Base-by-base conservation (phyloP, 176 grass and related monocot genomes). In the Aechmea fasciata region DNA sequence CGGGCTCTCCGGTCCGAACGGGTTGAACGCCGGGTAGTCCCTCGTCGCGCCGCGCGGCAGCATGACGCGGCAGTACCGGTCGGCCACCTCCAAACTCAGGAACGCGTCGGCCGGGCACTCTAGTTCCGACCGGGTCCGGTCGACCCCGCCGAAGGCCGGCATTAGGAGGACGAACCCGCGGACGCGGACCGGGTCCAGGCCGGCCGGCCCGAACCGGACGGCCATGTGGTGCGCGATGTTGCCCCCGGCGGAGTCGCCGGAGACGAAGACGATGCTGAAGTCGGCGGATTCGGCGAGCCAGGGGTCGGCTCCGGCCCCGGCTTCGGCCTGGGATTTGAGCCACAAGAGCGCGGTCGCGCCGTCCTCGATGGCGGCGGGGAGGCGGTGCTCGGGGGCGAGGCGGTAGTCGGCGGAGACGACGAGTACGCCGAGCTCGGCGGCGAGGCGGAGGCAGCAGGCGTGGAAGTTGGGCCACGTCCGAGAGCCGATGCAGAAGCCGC, bases 351-450 rank as follows among this genome's bases (percentile, higher is more conserved):
- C 88, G 1, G 76, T 69, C 54, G 78, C 57, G 0, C 88, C 78
- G 72, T 96, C 92, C 0, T 92, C 83, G 69, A 91, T 86, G 2
- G 85, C 81, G 1, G 89, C 76, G 0, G 92, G 92, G 26, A 96
- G 77, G 48, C 80, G 86, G 82, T 89, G 75, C 81, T 92, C 92
- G 25, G 86, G 88, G 13, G 83, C 86, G 64, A 92, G 86, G 65
- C 88, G 92, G 83, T 92, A 96, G 79, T 96, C 85, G 11, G 83
- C 51, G 12, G 92, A 52, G 13, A 91, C 83, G 0, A 85, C 83
- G 23, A 96, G 24, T 24, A 54, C 76, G 0, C 73, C 62, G 66
- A 84, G 81, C 29, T 79, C 79, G 86, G 64, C 63, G 57, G 82
- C 75, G 79, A 89, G 75, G 17, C 82, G 82, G 51, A 82, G 71